phyloP scores from a whole-genome alignment of 495 filamentous ascomycete species.

The Recurvomyces mirabilis region DNA sequence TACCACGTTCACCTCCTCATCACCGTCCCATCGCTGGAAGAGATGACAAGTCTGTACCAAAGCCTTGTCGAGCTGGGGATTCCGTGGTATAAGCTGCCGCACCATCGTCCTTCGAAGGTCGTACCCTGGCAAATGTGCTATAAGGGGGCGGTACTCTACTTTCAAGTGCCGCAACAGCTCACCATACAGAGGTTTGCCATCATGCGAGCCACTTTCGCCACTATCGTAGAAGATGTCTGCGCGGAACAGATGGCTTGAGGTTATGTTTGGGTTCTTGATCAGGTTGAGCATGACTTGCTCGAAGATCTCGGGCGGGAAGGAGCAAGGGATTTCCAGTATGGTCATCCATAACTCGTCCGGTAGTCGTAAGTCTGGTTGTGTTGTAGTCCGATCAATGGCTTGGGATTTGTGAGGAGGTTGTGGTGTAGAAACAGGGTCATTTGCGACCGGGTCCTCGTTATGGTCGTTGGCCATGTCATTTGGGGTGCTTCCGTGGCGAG shows the following conservation, averaged over 20 bases:
- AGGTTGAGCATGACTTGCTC: constrained; percentile 57
- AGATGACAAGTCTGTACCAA: constrained; percentile 74
- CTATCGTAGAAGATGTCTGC: constrained; percentile 69
- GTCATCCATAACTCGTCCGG: constrained; percentile 29
- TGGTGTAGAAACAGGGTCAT: not conserved
- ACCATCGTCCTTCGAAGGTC: constrained; percentile 49
- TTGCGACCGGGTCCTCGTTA: too few species aligned
- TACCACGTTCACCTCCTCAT: constrained; percentile 43
- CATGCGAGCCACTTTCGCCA: constrained; percentile 18
- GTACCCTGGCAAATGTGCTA: constrained; percentile 42
- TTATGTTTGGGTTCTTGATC: constrained; percentile 76
- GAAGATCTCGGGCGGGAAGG: constrained; percentile 51
- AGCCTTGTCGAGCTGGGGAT: constrained; percentile 58
- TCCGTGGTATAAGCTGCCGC: constrained; percentile 68
- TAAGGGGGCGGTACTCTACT: constrained; percentile 26
- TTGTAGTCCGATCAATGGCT: constrained; percentile 17
- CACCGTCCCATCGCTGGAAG: constrained; percentile 29
- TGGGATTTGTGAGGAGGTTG: constrained; percentile 6
- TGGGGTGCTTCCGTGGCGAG: too few species aligned
- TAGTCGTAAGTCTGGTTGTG: constrained; percentile 14
- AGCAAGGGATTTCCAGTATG: constrained; percentile 32
- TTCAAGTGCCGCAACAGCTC: constrained; percentile 27
- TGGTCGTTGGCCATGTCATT: too few species aligned
- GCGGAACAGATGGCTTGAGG: constrained; percentile 68
- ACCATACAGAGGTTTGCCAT: constrained; percentile 6